Evolutionary conservation across 2,329 filamentous ascomycete genomes (phyloP).

Genomic region (Aspergillus arachidicola): DNA sequence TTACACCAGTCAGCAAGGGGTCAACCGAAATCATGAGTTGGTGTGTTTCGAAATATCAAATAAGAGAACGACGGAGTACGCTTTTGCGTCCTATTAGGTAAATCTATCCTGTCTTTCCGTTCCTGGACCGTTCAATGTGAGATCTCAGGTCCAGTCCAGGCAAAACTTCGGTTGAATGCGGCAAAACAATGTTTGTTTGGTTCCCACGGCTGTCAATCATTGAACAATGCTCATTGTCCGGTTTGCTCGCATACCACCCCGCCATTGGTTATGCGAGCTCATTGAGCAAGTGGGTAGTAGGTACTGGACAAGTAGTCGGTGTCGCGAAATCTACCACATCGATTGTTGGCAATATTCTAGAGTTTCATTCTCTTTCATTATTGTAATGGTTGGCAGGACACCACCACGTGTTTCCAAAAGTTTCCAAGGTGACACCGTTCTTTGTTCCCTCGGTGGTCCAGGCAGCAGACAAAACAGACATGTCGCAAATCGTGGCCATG

Average conservation of each 20-base stretch:
- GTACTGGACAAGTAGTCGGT: no score
- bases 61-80: not conserved
- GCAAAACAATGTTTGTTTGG: not conserved
- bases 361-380: not conserved
- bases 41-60: not conserved
- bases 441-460: not conserved
- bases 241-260: not conserved
- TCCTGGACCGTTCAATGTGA: not conserved
- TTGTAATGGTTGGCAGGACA: not conserved
- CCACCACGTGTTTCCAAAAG: not conserved
- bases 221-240: not conserved
- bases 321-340: not conserved
- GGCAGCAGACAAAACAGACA: not conserved
- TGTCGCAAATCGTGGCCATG: not conserved
- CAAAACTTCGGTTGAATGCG: not conserved
- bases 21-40: not conserved
- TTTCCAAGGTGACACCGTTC: not conserved
- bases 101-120: not conserved
- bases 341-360: not conserved
- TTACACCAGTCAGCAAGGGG: not conserved
- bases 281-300: not conserved
- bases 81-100: not conserved
- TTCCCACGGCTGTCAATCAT: not conserved
- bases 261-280: not conserved
- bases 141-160: not conserved